These are phyloP conservation scores for Gyrodon lividus DNA, from an alignment of 768 basidiomycete species.

Conservation along the genomic window DNA sequence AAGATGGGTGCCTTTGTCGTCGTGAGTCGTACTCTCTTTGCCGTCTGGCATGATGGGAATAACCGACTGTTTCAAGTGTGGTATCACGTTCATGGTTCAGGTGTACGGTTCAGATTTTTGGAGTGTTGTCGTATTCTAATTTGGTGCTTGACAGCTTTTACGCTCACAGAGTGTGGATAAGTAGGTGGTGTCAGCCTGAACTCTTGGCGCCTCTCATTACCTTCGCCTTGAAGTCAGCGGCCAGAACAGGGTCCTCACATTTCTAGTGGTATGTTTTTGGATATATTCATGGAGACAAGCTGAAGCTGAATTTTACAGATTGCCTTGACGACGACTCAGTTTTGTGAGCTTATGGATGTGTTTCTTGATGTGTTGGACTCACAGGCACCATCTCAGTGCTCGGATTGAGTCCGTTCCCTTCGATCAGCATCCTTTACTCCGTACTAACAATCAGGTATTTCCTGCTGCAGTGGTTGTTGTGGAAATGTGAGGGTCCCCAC, in stretches of 20 bases:
- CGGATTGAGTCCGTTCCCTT: constrained; percentile 6
- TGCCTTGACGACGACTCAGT: constrained; percentile 3
- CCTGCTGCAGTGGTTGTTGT: background rate
- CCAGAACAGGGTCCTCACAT: constrained; percentile 5
- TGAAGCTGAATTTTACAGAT: constrained; percentile 2
- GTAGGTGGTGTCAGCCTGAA: constrained; percentile 2
- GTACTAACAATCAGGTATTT: background rate
- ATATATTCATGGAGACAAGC: background rate
- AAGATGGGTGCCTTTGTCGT: background rate
- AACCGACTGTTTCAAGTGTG: constrained; percentile 5
- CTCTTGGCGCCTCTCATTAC: background rate
- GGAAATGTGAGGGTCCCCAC: constrained; percentile 4
- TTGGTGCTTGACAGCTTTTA: constrained; percentile 13
- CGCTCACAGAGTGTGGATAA: constrained; percentile 23
- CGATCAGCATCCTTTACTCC: background rate
- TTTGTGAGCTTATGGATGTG: constrained; percentile 2
- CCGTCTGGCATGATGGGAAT: too few relatives aligned
- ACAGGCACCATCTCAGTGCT: constrained; percentile 2
- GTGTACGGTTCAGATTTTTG: constrained; percentile 1
- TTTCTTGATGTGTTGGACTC: background rate
- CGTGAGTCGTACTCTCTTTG: constrained; percentile 1
- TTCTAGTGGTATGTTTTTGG: constrained; percentile 12
- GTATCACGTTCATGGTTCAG: constrained; percentile 16
- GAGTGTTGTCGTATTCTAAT: background rate
- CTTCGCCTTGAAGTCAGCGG: constrained; percentile 11